Percentiles rank a stretch among this genome's conserved stretches.
Evolutionary conservation across 306 rosid genomes (phyloP).

Genomic region (Rosa lucieae): DNA sequence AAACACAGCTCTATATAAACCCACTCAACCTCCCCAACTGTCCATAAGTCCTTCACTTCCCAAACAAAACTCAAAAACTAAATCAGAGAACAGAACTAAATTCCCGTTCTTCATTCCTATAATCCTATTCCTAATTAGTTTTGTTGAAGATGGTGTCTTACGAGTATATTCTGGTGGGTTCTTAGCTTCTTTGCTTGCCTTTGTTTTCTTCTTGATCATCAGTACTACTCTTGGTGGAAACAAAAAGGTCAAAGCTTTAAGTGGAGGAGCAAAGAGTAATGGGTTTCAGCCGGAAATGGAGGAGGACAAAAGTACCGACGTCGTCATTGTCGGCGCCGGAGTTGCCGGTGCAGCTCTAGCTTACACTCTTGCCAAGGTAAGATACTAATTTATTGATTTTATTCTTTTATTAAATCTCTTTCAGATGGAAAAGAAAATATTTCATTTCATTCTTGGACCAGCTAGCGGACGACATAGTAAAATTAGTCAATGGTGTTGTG

Average conservation of each 20-base stretch:
- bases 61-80: not conserved
- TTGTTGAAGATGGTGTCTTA: conserved; percentile 39
- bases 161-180: conserved; percentile 39
- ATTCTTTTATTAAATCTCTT: no score
- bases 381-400: not conserved
- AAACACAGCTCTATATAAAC: no score
- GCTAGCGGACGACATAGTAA: no score
- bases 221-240: conserved; percentile 21
- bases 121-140: no score
- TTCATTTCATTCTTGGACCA: no score
- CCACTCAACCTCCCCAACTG: no score
- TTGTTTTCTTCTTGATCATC: conserved; percentile 7
- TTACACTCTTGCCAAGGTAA: conserved; percentile 29
- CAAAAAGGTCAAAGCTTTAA: conserved; percentile 19
- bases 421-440: no score
- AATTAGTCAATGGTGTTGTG: no score
- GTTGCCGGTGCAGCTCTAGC: conserved; percentile 11
- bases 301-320: not conserved
- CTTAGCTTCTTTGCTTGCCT: not conserved
- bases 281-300: not conserved
- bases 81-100: not conserved
- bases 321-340: conserved; percentile 20
- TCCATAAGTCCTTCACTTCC: not conserved
- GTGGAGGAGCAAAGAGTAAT: not conserved
- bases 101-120: not conserved